Evolutionary conservation across 805 yeast species (phyloP).

Genomic region (Torulaspora indica): DNA sequence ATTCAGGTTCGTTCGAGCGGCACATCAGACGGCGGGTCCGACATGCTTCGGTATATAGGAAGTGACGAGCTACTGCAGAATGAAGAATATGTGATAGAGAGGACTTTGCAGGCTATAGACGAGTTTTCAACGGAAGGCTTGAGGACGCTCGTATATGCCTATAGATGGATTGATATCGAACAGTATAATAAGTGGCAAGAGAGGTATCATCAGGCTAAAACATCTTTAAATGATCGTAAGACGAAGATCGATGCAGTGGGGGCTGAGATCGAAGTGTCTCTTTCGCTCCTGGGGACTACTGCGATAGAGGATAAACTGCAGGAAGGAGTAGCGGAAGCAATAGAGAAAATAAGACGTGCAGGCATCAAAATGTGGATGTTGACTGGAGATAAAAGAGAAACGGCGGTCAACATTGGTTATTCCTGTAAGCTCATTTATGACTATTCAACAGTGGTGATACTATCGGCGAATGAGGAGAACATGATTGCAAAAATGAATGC

Average conservation of each 20-base stretch:
- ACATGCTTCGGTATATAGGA: constrained; percentile 39
- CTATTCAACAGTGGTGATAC: constrained; percentile 79
- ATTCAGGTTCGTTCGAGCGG: constrained; percentile 3
- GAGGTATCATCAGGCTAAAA: constrained; percentile 69
- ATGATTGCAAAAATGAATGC: constrained; percentile 67
- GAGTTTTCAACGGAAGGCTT: constrained; percentile 93
- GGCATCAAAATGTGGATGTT: constrained; percentile 97
- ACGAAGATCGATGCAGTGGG: constrained; percentile 68
- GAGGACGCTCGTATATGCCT: constrained; percentile 81
- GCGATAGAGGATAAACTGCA: constrained; percentile 97
- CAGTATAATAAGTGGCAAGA: constrained; percentile 65
- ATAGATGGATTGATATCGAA: constrained; percentile 56
- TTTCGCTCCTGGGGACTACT: constrained; percentile 81
- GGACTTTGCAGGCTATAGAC: constrained; percentile 84
- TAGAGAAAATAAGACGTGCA: constrained; percentile 86
- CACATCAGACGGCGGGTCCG: constrained; percentile 4
- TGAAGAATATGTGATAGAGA: constrained; percentile 74
- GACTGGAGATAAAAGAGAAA: constrained; percentile 96
- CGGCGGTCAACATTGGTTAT: constrained; percentile 95
- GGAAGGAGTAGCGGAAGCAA: constrained; percentile 93
- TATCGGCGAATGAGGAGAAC: constrained; percentile 52
- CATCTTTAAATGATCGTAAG: constrained; percentile 64
- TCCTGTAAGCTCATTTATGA: constrained; percentile 91
- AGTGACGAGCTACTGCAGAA: constrained; percentile 58
- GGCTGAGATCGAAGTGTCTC: constrained; percentile 59